Percentiles rank a stretch among this genome's conserved stretches.
Evolutionary conservation across 2,329 filamentous ascomycete genomes (phyloP).

Genomic region (Microcera coccophila): DNA sequence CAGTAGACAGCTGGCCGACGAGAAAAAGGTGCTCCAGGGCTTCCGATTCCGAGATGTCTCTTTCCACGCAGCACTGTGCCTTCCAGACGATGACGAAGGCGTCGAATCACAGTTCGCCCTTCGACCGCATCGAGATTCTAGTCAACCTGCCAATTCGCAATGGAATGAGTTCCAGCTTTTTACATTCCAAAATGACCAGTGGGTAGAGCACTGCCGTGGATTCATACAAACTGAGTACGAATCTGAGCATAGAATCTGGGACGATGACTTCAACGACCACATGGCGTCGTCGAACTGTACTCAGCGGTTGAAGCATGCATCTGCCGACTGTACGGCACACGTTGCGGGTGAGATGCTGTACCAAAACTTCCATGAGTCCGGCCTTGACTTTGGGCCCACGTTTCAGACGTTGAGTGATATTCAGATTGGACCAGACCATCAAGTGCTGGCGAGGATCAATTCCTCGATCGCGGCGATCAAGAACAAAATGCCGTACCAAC

Average conservation of each 20-base stretch:
- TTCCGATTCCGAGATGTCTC: neutral
- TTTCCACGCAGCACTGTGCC: neutral
- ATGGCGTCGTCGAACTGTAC: neutral
- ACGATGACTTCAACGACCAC: neutral
- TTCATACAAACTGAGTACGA: neutral
- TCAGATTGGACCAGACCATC: neutral
- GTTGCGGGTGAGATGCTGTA: neutral
- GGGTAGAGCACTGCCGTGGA: neutral
- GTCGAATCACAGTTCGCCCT: neutral
- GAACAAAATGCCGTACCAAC: neutral
- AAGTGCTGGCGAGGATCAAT: neutral
- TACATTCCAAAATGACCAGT: neutral
- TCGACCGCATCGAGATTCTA: neutral
- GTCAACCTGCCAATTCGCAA: neutral
- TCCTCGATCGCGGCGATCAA: neutral
- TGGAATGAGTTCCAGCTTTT: constrained; percentile 1
- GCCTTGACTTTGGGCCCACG: neutral
- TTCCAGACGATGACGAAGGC: neutral
- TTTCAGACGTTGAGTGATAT: neutral
- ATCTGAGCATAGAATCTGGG: too few species aligned
- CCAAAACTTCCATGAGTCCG: neutral
- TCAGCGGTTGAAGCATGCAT: neutral
- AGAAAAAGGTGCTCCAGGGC: neutral
- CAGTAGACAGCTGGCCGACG: constrained; percentile 4
- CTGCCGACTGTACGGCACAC: neutral